These are phyloP conservation scores for Phaffia rhodozyma DNA, from an alignment of 1,284 basidiomycete genomes.

Conservation along the genomic window DNA sequence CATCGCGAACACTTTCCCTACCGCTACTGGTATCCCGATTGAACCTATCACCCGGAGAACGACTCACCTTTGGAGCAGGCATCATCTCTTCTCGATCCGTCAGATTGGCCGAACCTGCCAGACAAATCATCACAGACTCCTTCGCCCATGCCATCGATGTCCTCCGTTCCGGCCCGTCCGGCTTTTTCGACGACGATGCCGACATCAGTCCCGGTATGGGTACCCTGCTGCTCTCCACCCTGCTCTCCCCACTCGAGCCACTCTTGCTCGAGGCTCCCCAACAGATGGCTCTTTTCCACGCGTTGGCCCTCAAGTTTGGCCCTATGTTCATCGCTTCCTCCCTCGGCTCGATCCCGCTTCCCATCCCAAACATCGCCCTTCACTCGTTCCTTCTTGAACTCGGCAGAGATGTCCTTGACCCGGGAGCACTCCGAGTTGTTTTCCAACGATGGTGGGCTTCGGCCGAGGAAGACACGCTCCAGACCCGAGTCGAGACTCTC, in stretches of 20 bases:
- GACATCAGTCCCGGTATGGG: conserved; percentile 19
- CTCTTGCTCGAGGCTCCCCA: conserved; percentile 30
- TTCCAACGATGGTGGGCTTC: conserved; percentile 33
- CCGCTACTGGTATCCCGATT: conserved; percentile 7
- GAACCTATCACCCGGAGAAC: conserved; percentile 9
- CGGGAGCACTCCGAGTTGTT: conserved; percentile 31
- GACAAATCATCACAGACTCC: conserved; percentile 14
- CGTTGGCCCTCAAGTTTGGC: conserved; percentile 33
- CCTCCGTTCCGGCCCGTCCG: background rate
- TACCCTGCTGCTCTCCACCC: conserved; percentile 22
- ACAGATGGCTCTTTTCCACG: conserved; percentile 28
- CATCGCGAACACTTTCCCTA: conserved; percentile 14
- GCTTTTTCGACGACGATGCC: conserved; percentile 15
- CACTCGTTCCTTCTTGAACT: conserved; percentile 36
- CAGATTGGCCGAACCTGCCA: conserved; percentile 13
- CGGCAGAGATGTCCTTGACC: conserved; percentile 31
- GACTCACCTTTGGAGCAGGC: conserved; percentile 17
- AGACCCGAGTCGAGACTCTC: conserved; percentile 27
- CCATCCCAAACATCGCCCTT: conserved; percentile 26
- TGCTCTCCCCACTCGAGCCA: conserved; percentile 27
- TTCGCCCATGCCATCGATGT: conserved; percentile 4
- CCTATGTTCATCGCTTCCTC: conserved; percentile 33
- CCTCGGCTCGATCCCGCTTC: conserved; percentile 31
- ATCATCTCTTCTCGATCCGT: background rate
- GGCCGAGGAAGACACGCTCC: conserved; percentile 24